Percentiles rank a stretch among this genome's conserved stretches.
Evolutionary conservation across 2,329 filamentous ascomycete genomes (phyloP).

Genomic region (Colletotrichum nymphaeae): DNA sequence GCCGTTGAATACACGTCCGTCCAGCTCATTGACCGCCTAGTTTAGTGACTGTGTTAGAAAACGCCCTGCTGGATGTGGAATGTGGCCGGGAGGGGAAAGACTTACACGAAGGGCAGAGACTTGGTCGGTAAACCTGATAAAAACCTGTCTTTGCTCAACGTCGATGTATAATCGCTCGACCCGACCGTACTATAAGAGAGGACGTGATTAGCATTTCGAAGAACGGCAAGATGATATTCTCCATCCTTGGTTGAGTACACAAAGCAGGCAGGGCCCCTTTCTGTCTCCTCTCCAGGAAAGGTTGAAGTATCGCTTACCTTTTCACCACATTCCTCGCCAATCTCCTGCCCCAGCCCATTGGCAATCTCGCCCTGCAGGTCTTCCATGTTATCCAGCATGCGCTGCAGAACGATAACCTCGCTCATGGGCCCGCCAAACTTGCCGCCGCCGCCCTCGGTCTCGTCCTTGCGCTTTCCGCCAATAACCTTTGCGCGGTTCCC

Average conservation of each 20-base stretch:
- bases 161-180: constrained; percentile 85
- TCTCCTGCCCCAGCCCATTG: constrained; percentile 85
- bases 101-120: constrained; percentile 86
- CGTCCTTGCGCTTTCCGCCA: constrained; percentile 72
- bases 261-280: neutral
- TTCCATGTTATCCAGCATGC: constrained; percentile 87
- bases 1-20: constrained; percentile 89
- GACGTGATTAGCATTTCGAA: constrained; percentile 8
- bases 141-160: constrained; percentile 75
- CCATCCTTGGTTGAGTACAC: constrained; percentile 16
- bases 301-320: constrained; percentile 62
- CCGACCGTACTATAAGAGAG: constrained; percentile 73
- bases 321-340: constrained; percentile 91
- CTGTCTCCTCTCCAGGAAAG: too few relatives aligned
- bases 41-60: neutral
- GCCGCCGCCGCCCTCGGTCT: constrained; percentile 39
- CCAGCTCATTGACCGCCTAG: constrained; percentile 88
- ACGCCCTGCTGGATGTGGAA: neutral
- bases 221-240: neutral
- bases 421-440: constrained; percentile 78
- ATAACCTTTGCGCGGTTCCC: constrained; percentile 82
- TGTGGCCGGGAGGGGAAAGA: constrained; percentile 36
- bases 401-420: constrained; percentile 82
- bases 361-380: constrained; percentile 83
- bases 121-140: constrained; percentile 91